Percentiles rank a stretch among this genome's conserved stretches.
Evolutionary conservation across 352 stramenopile species (phyloP).

Genomic region (Globisporangium lucens): DNA sequence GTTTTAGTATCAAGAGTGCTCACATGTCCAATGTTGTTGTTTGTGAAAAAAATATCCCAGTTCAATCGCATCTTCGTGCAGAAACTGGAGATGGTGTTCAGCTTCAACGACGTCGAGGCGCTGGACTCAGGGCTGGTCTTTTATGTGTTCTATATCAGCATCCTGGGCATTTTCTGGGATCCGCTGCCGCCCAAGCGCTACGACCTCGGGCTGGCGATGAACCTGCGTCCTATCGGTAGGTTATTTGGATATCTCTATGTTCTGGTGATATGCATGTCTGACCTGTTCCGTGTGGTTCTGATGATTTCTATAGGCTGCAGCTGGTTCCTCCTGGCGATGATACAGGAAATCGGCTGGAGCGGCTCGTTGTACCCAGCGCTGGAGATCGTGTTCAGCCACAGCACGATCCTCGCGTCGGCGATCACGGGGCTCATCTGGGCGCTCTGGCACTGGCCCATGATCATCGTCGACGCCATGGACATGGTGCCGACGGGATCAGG

Average conservation of each 20-base stretch:
- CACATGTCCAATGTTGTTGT: neutral
- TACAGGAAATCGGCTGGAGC: conserved; percentile 87
- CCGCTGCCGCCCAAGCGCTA: conserved; percentile 76
- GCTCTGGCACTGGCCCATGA: conserved; percentile 86
- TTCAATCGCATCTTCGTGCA: conserved; percentile 85
- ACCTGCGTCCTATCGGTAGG: conserved; percentile 56
- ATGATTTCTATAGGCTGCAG: conserved; percentile 56
- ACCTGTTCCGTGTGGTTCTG: neutral
- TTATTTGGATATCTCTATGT: neutral
- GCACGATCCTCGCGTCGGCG: conserved; percentile 81
- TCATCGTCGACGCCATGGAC: conserved; percentile 81
- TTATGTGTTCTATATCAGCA: conserved; percentile 84
- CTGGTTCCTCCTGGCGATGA: conserved; percentile 78
- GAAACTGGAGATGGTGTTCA: conserved; percentile 85
- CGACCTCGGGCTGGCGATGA: conserved; percentile 76
- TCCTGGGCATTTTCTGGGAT: conserved; percentile 85
- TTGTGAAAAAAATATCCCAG: conserved; percentile 24
- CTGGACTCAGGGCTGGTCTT: conserved; percentile 84
- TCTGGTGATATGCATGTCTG: neutral
- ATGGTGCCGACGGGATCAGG: conserved; percentile 69
- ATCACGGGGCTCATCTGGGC: conserved; percentile 84
- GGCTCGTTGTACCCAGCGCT: conserved; percentile 85
- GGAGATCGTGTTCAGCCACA: conserved; percentile 87
- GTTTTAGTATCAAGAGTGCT: neutral
- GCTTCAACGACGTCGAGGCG: conserved; percentile 84